Percentiles rank a stretch among this genome's conserved stretches.
These are phyloP conservation scores for Plasmodiophora brassicae DNA, from an alignment of 208 protist species.

Conservation along the genomic window DNA sequence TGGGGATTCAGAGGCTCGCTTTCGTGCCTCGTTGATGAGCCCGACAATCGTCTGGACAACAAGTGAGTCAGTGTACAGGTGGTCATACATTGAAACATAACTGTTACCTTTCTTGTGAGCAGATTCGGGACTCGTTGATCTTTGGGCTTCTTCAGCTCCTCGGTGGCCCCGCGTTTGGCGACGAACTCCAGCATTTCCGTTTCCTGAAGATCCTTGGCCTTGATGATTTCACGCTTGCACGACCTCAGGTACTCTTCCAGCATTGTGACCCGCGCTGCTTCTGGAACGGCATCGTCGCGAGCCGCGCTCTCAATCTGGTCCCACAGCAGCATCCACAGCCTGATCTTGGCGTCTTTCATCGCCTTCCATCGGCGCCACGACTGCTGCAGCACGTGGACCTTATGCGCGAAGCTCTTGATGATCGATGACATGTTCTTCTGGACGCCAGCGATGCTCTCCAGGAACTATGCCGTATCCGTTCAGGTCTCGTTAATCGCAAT, in stretches of 20 bases:
- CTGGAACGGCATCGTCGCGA: background rate
- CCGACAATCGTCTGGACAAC: too few relatives aligned
- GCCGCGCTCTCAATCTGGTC: background rate
- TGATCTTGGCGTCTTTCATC: background rate
- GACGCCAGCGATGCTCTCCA: constrained; percentile 26
- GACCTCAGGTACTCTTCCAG: background rate
- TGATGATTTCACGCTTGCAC: background rate
- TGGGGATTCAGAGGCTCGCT: too few relatives aligned
- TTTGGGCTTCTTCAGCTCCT: too few relatives aligned
- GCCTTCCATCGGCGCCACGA: background rate
- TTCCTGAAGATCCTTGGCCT: background rate
- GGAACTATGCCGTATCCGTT: background rate
- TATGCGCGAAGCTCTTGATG: constrained; percentile 14
- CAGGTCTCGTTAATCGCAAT: too few relatives aligned
- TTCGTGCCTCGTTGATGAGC: too few relatives aligned
- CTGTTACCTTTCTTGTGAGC: too few relatives aligned
- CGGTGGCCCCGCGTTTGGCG: too few relatives aligned
- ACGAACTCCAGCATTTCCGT: background rate
- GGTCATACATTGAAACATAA: too few relatives aligned
- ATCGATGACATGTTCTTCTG: constrained; percentile 23
- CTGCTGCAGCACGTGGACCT: background rate
- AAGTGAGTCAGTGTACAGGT: too few relatives aligned
- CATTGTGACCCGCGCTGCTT: background rate
- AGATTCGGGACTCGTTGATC: too few relatives aligned
- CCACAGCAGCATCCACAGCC: constrained; percentile 4